A percentile compares a stretch with the other conserved stretches of the same genome.
phyloP scores from a whole-genome alignment of 768 basidiomycete genomes.

The Boletus fagicola region DNA sequence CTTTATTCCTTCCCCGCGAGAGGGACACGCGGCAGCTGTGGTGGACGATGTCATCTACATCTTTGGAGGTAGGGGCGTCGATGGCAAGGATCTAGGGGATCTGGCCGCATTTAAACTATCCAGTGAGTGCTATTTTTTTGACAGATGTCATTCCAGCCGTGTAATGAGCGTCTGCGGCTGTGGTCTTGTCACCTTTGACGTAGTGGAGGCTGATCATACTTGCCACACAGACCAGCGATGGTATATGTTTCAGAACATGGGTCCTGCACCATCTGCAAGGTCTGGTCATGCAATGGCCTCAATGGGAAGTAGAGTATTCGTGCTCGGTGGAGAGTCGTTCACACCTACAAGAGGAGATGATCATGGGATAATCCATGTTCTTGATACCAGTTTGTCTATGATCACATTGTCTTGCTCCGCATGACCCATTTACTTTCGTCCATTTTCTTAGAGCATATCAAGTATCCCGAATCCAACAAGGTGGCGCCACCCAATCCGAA shows the following conservation, averaged over 20 bases:
- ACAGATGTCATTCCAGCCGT: not conserved
- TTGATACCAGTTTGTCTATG: slow-evolving; percentile 83
- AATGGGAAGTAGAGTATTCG: slow-evolving; percentile 83
- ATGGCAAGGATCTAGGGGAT: slow-evolving; percentile 94
- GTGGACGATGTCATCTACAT: slow-evolving; percentile 98
- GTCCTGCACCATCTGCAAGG: slow-evolving; percentile 86
- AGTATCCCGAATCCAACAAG: slow-evolving; percentile 74
- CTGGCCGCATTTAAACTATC: slow-evolving; percentile 96
- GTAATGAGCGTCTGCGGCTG: not conserved
- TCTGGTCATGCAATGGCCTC: slow-evolving; percentile 99
- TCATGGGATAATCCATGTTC: slow-evolving; percentile 76
- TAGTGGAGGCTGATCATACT: slow-evolving; percentile 12
- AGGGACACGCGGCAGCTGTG: slow-evolving; percentile 94
- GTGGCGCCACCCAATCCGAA: slow-evolving; percentile 35
- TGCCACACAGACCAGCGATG: slow-evolving; percentile 78
- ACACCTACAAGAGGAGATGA: slow-evolving; percentile 73
- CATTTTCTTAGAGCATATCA: slow-evolving; percentile 71
- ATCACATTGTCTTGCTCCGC: not conserved
- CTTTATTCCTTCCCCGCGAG: slow-evolving; percentile 91
- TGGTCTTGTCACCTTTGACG: not conserved
- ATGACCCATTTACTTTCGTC: slow-evolving; percentile 2
- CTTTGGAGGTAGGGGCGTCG: slow-evolving; percentile 95
- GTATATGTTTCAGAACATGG: slow-evolving; percentile 99
- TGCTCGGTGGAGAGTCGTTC: slow-evolving; percentile 93
- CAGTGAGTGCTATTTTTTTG: slow-evolving; percentile 55